Evolutionary conservation across 2,329 filamentous ascomycete genomes (phyloP).

Genomic region (Cladophialophora chaetospira): DNA sequence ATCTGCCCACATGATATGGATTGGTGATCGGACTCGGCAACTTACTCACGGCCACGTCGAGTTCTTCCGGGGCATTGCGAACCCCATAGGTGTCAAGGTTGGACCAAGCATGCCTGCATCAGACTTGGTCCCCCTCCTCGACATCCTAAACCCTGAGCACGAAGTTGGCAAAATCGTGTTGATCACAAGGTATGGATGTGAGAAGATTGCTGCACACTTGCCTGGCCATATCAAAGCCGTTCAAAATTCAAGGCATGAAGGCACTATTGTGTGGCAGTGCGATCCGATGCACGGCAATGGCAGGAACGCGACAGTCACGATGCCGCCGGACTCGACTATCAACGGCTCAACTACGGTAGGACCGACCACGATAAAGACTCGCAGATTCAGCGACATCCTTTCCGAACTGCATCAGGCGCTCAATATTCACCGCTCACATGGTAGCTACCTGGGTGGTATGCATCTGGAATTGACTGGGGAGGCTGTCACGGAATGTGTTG

Average conservation of each 20-base stretch:
- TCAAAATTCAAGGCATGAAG: constrained; percentile 67
- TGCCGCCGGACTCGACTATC: constrained; percentile 44
- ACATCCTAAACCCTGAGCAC: constrained; percentile 77
- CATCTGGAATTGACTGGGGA: constrained; percentile 96
- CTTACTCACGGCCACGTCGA: constrained; percentile 92
- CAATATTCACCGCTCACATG: constrained; percentile 77
- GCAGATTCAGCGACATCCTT: constrained; percentile 87
- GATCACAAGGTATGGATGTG: constrained; percentile 90
- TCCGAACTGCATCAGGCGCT: constrained; percentile 82
- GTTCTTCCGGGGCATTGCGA: constrained; percentile 94
- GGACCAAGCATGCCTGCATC: constrained; percentile 77
- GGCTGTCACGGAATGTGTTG: constrained; percentile 92
- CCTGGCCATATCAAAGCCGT: constrained; percentile 87
- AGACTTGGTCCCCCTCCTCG: constrained; percentile 77
- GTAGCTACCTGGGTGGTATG: constrained; percentile 87
- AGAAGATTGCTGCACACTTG: constrained; percentile 72
- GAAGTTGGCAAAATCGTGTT: constrained; percentile 93
- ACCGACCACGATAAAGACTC: constrained; percentile 82
- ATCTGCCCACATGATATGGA: constrained; percentile 96
- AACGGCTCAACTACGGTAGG: not conserved
- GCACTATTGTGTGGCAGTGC: constrained; percentile 87
- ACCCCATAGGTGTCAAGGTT: constrained; percentile 95
- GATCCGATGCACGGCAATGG: constrained; percentile 96
- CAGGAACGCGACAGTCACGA: constrained; percentile 42
- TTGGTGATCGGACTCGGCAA: constrained; percentile 93